These are phyloP conservation scores for Globisporangium uncinulatum DNA, from an alignment of 352 stramenopile species.

Conservation along the genomic window DNA sequence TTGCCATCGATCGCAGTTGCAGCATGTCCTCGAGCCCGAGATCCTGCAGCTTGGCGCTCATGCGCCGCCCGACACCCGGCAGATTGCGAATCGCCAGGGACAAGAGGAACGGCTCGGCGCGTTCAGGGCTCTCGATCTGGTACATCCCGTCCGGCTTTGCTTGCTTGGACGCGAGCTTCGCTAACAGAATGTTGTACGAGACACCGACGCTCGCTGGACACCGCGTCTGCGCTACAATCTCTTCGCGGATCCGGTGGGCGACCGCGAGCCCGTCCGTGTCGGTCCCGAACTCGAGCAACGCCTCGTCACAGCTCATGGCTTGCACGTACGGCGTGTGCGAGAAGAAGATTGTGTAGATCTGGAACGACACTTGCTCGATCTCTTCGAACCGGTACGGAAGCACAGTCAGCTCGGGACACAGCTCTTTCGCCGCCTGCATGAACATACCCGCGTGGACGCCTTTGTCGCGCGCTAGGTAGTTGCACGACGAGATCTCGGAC, in stretches of 20 bases:
- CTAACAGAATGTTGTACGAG: conserved; percentile 91
- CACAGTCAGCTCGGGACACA: conserved; percentile 91
- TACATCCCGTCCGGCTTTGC: conserved; percentile 91
- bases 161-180: conserved; percentile 91
- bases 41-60: conserved; percentile 60
- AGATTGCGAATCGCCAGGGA: conserved; percentile 66
- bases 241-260: conserved; percentile 52
- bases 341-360: conserved; percentile 92
- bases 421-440: conserved; percentile 86
- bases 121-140: conserved; percentile 32
- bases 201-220: conserved; percentile 93
- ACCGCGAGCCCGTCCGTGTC: conserved; percentile 62
- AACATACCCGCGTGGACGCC: conserved; percentile 94
- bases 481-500: conserved; percentile 93
- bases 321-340: conserved; percentile 85
- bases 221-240: conserved; percentile 72
- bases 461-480: conserved; percentile 91
- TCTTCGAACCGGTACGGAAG: conserved; percentile 93
- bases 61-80: conserved; percentile 73
- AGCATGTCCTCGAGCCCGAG: conserved; percentile 54
- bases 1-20: conserved; percentile 51
- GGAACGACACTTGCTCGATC: conserved; percentile 87
- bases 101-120: conserved; percentile 60
- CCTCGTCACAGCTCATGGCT: conserved; percentile 95
- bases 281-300: conserved; percentile 86